Conservation (phyloP, 2,329 filamentous ascomycete genomes). For the Pseudogymnoascus sp. region DNA sequence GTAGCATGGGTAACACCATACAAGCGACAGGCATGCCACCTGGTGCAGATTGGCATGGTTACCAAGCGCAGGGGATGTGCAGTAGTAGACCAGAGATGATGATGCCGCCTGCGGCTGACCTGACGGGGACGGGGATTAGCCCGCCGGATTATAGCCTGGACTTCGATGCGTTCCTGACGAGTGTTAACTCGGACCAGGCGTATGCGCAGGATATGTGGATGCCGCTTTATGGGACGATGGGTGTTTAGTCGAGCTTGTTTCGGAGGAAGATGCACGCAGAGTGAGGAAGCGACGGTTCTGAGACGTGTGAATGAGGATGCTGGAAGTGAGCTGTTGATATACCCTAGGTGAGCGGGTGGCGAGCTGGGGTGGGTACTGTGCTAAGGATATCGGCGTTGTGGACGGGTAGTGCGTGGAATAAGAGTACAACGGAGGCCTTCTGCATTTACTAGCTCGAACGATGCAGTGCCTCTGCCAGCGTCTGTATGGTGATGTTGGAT, state of each 20-base stretch:
- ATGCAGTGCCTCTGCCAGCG: background rate
- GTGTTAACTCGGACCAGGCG: background rate
- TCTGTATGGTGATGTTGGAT: background rate
- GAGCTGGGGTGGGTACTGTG: background rate
- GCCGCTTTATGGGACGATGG: background rate
- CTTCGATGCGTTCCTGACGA: background rate
- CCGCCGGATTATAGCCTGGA: background rate
- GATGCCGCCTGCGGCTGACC: background rate
- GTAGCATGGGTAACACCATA: background rate
- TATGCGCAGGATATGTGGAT: background rate
- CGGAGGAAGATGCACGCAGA: background rate
- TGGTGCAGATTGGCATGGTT: background rate
- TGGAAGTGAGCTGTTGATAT: background rate
- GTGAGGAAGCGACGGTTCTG: background rate
- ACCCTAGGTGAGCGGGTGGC: background rate
- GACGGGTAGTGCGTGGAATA: background rate
- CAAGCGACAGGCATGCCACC: background rate
- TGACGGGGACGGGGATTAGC: background rate
- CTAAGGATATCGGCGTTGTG: background rate
- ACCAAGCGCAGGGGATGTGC: background rate
- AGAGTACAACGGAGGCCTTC: background rate
- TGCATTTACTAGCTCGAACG: background rate
- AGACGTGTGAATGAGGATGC: background rate
- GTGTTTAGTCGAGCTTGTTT: background rate
- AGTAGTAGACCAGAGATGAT: background rate